Evolutionary conservation across 129 eudicot genomes (phyloP), one percentile per base, ranked within the genome.

Genomic region (Gnaphalium uliginosum): DNA sequence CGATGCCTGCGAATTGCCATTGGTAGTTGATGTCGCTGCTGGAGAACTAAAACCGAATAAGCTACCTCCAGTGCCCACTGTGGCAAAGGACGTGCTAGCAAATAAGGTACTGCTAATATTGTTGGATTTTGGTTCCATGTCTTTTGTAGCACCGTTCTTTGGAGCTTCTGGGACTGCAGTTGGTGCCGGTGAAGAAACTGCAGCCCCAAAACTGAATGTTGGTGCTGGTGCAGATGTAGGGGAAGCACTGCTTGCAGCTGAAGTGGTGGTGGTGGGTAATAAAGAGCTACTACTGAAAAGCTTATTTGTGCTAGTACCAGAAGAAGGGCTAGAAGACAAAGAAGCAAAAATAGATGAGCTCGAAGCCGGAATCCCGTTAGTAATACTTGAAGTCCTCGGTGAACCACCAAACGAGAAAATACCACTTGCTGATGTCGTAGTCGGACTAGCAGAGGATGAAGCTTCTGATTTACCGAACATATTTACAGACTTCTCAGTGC

Each of bases 1-100:
- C n/a, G 46, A 39, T 39, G 46, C 46, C 46, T 39, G 46, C 9
- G 46, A 39, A 14, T 10, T 39, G 60, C 10, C 67, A 60, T 74
- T 79, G 18, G 46, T 56, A 35, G 88, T 70, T 39, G 83, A 66
- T 19, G 85, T 46, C 57, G 81, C 50, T 63, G 84, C 26, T 4
- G 87, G 54, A 68, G 89, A 69, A 50, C 70, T 67, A 51, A 88
- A 64, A 54, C 88, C 88, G 56, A 84, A 83, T 70, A 41, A 56
- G 75, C 73, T 70, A 62, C 80, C 85, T 68, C 82, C 86, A 18
- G 83, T 66, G 66, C 77, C 81, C 4, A 78, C 30, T 15, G 80
- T 54, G 26, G 71, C 77, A 39, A 71, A 77, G 68, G 87, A 35
- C 46, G 82, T 18, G 61, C 78, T 64, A 41, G 79, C 60, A 60